Conservation (phyloP, 139 green algal genomes). For the Volvox reticuliferus region DNA sequence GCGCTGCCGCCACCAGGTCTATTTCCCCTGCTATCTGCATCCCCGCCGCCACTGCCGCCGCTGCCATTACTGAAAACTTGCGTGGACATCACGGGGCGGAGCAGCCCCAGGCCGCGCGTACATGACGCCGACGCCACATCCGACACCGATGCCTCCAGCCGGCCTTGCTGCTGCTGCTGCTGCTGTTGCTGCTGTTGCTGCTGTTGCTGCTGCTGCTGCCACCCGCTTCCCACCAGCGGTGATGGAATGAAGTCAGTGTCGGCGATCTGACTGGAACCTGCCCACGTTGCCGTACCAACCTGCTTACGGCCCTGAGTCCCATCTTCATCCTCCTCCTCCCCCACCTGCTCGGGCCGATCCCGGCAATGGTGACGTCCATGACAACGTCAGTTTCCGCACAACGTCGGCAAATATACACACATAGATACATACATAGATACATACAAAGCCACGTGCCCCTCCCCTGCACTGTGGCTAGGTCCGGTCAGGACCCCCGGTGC, state of each 20-base stretch:
- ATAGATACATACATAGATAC: too few relatives aligned
- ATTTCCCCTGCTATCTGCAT: background rate
- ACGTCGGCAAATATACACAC: too few relatives aligned
- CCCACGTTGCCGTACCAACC: background rate
- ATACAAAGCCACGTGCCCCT: too few relatives aligned
- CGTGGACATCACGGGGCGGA: background rate
- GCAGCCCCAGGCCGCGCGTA: background rate
- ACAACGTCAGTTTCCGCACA: too few relatives aligned
- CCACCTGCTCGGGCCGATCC: too few relatives aligned
- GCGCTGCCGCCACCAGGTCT: background rate
- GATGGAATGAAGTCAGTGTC: background rate
- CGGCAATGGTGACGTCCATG: too few relatives aligned
- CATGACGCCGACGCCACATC: background rate
- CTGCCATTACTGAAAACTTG: background rate
- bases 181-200: background rate
- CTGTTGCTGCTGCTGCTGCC: background rate
- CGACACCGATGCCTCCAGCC: background rate
- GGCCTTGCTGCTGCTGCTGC: background rate
- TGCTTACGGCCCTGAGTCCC: background rate
- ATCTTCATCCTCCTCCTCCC: background rate
- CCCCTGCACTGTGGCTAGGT: too few relatives aligned
- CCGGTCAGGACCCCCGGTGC: too few relatives aligned
- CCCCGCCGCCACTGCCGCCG: background rate
- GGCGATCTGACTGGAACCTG: background rate
- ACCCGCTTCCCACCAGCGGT: background rate